A percentile compares a stretch with the other conserved stretches of the same genome.
These are phyloP conservation scores for Rutstroemia sydowiana DNA, from an alignment of 2,329 filamentous ascomycete species.

Conservation along the genomic window DNA sequence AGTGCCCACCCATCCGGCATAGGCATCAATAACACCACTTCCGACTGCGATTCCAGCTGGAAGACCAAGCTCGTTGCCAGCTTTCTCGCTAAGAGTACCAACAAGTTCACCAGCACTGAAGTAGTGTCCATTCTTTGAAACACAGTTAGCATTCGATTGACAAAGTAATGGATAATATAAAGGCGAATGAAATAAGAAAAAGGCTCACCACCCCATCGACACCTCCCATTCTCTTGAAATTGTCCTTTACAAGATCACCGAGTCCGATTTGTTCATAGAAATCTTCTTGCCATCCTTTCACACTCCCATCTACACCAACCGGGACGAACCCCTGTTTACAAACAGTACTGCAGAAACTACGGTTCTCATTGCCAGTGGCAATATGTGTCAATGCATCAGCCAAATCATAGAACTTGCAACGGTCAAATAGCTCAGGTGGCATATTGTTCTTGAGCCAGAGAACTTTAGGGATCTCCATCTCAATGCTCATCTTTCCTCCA, in stretches of 20 bases:
- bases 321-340: slow-evolving; percentile 97
- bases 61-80: slow-evolving; percentile 75
- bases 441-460: slow-evolving; percentile 98
- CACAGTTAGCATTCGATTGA: slow-evolving; percentile 10
- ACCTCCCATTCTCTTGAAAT: slow-evolving; percentile 90
- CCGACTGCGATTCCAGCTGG: slow-evolving; percentile 84
- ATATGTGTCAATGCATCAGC: slow-evolving; percentile 89
- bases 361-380: slow-evolving; percentile 82
- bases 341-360: slow-evolving; percentile 92
- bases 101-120: slow-evolving; percentile 88
- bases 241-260: slow-evolving; percentile 72
- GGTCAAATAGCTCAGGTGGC: slow-evolving; percentile 80
- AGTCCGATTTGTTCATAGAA: slow-evolving; percentile 84
- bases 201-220: slow-evolving; percentile 86
- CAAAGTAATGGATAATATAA: slow-evolving; percentile 24
- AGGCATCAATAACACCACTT: slow-evolving; percentile 95
- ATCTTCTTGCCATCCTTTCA: slow-evolving; percentile 97
- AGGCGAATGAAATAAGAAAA: too few species aligned
- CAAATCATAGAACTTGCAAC: slow-evolving; percentile 96
- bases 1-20: slow-evolving; percentile 97
- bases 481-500: slow-evolving; percentile 95
- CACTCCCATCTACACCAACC: slow-evolving; percentile 92
- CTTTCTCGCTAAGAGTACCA: slow-evolving; percentile 75
- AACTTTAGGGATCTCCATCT: slow-evolving; percentile 99
- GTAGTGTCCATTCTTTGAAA: slow-evolving; percentile 74